Conservation (phyloP, 306 rosid species). For the Castanopsis chinensis region DNA sequence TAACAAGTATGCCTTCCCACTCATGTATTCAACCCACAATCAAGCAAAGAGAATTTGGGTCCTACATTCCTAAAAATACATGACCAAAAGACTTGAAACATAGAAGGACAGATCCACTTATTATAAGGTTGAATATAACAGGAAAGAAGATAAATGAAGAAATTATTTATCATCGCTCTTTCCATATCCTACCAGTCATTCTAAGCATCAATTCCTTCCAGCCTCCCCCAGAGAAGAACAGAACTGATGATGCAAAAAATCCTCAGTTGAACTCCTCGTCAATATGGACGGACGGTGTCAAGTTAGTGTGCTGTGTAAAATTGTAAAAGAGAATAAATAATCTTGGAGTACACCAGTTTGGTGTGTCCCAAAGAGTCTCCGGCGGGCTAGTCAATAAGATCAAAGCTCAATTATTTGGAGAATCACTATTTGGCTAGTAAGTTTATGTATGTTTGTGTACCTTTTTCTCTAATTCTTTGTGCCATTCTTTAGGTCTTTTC, state of each 20-base stretch:
- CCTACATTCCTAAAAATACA: constrained; percentile 48
- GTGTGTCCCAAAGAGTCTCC: too few species aligned
- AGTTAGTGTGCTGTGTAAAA: too few species aligned
- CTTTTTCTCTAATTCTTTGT: too few species aligned
- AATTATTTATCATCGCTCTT: constrained; percentile 51
- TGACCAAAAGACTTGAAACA: constrained; percentile 30
- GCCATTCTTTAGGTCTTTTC: too few species aligned
- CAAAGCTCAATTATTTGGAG: too few species aligned
- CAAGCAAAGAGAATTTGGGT: constrained; percentile 81
- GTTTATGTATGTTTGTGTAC: too few species aligned
- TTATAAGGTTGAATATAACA: constrained; percentile 19
- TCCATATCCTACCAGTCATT: constrained; percentile 94
- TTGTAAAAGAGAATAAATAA: too few species aligned
- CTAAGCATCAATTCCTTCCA: constrained; percentile 79
- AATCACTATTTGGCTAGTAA: too few species aligned
- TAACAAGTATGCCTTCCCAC: constrained; percentile 24
- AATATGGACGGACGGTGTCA: too few species aligned
- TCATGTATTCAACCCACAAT: constrained; percentile 47
- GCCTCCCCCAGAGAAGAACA: constrained; percentile 78
- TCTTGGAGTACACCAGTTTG: too few species aligned
- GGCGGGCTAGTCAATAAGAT: too few species aligned
- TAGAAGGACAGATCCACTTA: constrained; percentile 31
- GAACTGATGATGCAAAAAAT: background rate
- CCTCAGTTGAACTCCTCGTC: too few species aligned
- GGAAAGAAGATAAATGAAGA: constrained; percentile 16